Evolutionary conservation across 768 basidiomycete species (phyloP), one percentile per base, ranked within the genome.

Genomic region (Gloeophyllum trabeum): DNA sequence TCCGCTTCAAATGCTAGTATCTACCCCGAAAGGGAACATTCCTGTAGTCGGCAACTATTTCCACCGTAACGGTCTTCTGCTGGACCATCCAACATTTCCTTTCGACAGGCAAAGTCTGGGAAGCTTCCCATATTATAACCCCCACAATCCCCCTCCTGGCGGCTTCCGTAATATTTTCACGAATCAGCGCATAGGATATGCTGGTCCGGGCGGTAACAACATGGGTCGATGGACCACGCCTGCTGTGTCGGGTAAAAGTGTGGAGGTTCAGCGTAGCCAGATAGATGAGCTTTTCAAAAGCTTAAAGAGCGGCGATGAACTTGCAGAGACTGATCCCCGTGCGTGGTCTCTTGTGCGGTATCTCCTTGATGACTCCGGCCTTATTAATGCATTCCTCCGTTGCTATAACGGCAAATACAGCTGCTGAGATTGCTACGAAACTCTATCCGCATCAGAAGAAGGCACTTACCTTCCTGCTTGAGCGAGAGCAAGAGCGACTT

Each of bases 391-490:
- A 13, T 37, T 37, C 13, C 20, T 3, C 30, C 30, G 30, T 13
- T 30, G 23, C 40, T 19, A 19, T 21, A 5, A 13, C 20, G 36
- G 7, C n/a, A n/a, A 19, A 43, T 35, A 52, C 52, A 85, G 83
- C 64, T 39, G 54, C 68, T 41, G 79, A 84, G 52, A 76, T 99
- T 42, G 83, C 81, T 26, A 96, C 96, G 18, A 71, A 64, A 37
- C 67, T 99, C 5, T 99, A 98, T 62, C 90, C 94, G 16, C 96
- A 99, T 68, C 96, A 99, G 64, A 94, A 92, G 64, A 94, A 94
- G 60, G 96, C 94, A 19, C 70, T 99, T 16, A 91, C 94, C 1
- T 99, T 99, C 62, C 67, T 99, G 39, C 70, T 97, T 16, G 89
- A 96, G 54, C 76, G 96, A 56, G 81, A 86, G 59, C 71, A 77